Conservation (phyloP, 1,284 basidiomycete genomes). For the Peniophora sp. region DNA sequence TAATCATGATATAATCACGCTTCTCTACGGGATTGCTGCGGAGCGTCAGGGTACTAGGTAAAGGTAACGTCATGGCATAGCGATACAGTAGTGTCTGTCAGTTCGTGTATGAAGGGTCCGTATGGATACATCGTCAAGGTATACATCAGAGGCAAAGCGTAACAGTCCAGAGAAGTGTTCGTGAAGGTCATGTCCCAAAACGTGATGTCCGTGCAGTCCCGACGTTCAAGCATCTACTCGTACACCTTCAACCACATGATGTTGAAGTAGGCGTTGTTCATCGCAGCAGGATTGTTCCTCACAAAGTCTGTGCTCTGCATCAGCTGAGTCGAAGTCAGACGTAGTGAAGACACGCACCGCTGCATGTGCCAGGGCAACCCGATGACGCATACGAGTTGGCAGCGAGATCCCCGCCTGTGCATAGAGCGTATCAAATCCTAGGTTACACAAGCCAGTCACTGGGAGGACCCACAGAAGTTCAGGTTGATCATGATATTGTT, state of each 20-base stretch:
- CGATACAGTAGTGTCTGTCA: too few species aligned
- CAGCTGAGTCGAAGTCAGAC: not conserved
- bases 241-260: constrained; percentile 2
- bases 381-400: not conserved
- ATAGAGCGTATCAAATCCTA: not conserved
- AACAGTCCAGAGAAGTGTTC: too few species aligned
- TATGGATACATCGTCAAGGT: too few species aligned
- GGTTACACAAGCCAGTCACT: not conserved
- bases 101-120: too few species aligned
- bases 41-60: too few species aligned
- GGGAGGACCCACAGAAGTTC: constrained; percentile 26
- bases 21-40: too few species aligned
- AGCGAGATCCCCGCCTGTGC: not conserved
- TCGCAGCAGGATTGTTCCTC: not conserved
- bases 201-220: too few species aligned
- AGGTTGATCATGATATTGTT: constrained; percentile 59
- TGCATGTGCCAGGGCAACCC: not conserved
- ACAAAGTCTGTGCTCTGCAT: not conserved
- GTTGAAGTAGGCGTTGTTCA: not conserved
- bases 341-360: not conserved
- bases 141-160: too few species aligned
- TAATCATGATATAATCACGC: too few species aligned
- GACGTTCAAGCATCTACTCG: not conserved
- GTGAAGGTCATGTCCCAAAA: too few species aligned
- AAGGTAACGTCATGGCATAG: too few species aligned